Conservation (phyloP, 1,139 yeast species). For the Pichiaceae sp. region DNA sequence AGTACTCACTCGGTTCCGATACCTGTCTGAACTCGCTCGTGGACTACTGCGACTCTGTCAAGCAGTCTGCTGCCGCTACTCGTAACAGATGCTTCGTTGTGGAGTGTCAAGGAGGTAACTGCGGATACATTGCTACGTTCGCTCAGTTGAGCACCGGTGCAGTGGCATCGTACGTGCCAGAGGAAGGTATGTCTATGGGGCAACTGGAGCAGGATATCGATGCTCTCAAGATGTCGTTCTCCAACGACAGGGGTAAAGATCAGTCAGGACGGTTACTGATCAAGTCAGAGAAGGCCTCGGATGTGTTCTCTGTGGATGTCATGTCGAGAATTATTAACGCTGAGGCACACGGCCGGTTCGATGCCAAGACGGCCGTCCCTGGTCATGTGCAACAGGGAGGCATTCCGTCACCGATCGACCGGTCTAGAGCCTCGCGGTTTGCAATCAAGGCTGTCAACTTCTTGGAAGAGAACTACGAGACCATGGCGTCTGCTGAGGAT, state of each 20-base stretch:
- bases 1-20: constrained; percentile 70
- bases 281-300: constrained; percentile 79
- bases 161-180: constrained; percentile 70
- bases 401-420: constrained; percentile 88
- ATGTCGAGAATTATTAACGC: constrained; percentile 77
- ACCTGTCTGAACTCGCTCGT: constrained; percentile 71
- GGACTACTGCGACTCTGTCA: constrained; percentile 70
- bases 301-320: constrained; percentile 71
- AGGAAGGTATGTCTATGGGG: constrained; percentile 49
- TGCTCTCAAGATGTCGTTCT: constrained; percentile 47
- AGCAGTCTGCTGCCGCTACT: constrained; percentile 72
- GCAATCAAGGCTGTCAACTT: constrained; percentile 85
- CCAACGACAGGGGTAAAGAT: constrained; percentile 50
- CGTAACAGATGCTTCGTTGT: constrained; percentile 72
- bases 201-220: constrained; percentile 57
- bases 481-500: constrained; percentile 23
- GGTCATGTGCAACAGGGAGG: constrained; percentile 99
- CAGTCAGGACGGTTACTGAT: constrained; percentile 77
- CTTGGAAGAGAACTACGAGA: constrained; percentile 44
- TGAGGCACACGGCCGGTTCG: constrained; percentile 70
- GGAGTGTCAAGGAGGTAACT: constrained; percentile 84
- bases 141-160: constrained; percentile 68
- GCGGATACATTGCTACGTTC: constrained; percentile 69
- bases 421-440: constrained; percentile 84
- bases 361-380: constrained; percentile 92